Evolutionary conservation across 2,329 filamentous ascomycete genomes (phyloP).

Genomic region (Seiridium cupressi): DNA sequence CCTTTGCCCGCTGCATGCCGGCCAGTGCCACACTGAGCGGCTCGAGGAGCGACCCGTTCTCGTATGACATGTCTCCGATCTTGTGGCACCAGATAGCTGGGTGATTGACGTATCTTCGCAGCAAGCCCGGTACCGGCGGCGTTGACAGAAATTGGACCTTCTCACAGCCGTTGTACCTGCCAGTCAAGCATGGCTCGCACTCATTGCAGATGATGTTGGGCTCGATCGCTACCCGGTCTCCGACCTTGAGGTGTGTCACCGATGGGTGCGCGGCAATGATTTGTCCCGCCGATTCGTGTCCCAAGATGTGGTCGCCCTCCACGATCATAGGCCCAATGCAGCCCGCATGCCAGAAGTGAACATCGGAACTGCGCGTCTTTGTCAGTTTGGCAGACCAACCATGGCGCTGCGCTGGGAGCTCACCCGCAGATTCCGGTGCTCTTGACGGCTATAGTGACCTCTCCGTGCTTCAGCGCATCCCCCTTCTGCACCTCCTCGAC

Average conservation of each 20-base stretch:
- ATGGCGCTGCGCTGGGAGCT: constrained; percentile 16
- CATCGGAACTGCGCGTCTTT: constrained; percentile 65
- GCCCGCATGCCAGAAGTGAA: constrained; percentile 96
- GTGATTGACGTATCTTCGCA: constrained; percentile 93
- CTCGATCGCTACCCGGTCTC: constrained; percentile 91
- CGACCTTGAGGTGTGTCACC: constrained; percentile 73
- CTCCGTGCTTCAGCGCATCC: constrained; percentile 69
- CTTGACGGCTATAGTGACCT: constrained; percentile 86
- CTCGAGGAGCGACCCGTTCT: constrained; percentile 88
- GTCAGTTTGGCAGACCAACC: background rate
- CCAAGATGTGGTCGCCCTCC: constrained; percentile 81
- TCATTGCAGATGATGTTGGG: constrained; percentile 89
- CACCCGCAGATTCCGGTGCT: constrained; percentile 96
- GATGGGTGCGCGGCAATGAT: constrained; percentile 79
- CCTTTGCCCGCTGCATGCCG: constrained; percentile 77
- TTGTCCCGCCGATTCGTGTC: constrained; percentile 88
- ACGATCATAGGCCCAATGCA: constrained; percentile 97
- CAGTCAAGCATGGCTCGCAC: constrained; percentile 88
- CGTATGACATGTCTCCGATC: constrained; percentile 87
- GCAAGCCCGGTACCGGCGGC: constrained; percentile 80
- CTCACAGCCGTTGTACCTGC: constrained; percentile 94
- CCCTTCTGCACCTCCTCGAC: constrained; percentile 71
- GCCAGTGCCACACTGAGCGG: constrained; percentile 87
- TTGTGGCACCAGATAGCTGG: constrained; percentile 95
- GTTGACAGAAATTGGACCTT: constrained; percentile 85